Base-by-base conservation (phyloP, 2,329 filamentous ascomycete genomes). In the Leptographium procerum region DNA sequence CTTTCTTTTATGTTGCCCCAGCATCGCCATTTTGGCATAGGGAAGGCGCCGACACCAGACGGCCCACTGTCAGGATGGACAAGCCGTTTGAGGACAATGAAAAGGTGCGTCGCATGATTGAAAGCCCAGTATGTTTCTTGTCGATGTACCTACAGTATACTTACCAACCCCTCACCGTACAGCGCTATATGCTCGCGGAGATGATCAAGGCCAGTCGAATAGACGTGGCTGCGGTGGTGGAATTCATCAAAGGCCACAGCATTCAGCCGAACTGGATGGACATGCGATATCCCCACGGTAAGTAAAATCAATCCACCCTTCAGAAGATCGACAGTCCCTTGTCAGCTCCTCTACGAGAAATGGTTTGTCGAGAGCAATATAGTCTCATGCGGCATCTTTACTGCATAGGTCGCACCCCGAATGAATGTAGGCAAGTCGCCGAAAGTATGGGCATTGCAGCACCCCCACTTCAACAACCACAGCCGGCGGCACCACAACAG, bases 141-240 rank as follows among this genome's bases (percentile, higher is more conserved):
- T 28, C 36, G 28, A 2, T 26, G 1, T 3, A 43, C 31, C 19
- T 36, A 8, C 16, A 28, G 24, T 24, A 13, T 47, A 9, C 26
- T 19, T 43, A 45, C 34, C 29, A n/a, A 28, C 3, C 9, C 26
- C 33, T 34, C 19, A 45, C 24, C n/a, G 10, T 31, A n/a, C 65
- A 83, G 80, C 78, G 79, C 62, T 81, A 81, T 65, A 70, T 83
- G 61, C 73, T 83, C 58, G 77, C 74, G 59, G 80, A 83, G 68
- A 78, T 82, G 64, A 77, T 83, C 68, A 83, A 82, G 64, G 73
- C 73, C 60, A 83, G 79, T 69, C 68, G 72, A 33, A 68, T 82
- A 60, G 75, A 80, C 58, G 66, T 80, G 28, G 66, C 70, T 13
- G 68, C 67, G 22, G 67, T 83, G 33, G 73, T 75, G 24, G 69